Percentiles rank a stretch among this genome's conserved stretches.
These are phyloP conservation scores for Sophora flavescens DNA, from an alignment of 306 rosid genomes.

Conservation along the genomic window DNA sequence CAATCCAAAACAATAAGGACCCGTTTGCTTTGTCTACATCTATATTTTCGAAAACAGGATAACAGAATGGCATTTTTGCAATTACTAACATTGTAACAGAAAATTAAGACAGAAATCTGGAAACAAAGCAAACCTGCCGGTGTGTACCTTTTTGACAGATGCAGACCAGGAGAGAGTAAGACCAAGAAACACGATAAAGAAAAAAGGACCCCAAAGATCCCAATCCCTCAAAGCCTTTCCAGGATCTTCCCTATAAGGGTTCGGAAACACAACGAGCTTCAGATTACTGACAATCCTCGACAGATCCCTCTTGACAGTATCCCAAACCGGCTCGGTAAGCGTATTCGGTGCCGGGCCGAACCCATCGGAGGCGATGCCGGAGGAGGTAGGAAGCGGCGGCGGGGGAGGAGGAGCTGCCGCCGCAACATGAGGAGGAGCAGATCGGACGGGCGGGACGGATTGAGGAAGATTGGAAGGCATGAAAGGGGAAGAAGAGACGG, in stretches of 20 bases:
- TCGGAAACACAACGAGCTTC: slow-evolving; percentile 96
- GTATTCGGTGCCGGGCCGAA: slow-evolving; percentile 88
- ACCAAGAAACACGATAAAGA: slow-evolving; percentile 94
- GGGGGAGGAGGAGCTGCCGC: slow-evolving; percentile 48
- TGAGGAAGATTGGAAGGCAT: slow-evolving; percentile 48
- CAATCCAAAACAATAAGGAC: too few species aligned
- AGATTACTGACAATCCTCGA: slow-evolving; percentile 90
- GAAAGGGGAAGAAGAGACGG: slow-evolving; percentile 69
- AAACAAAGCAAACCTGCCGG: too few species aligned
- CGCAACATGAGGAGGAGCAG: slow-evolving; percentile 31
- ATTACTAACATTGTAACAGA: too few species aligned
- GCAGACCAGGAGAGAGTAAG: slow-evolving; percentile 97
- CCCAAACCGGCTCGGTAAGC: slow-evolving; percentile 96
- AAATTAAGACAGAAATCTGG: too few species aligned
- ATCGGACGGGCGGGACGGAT: slow-evolving; percentile 24
- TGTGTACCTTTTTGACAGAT: slow-evolving; percentile 85
- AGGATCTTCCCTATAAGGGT: slow-evolving; percentile 94
- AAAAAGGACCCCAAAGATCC: slow-evolving; percentile 99
- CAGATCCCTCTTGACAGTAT: slow-evolving; percentile 94
- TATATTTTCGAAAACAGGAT: too few species aligned
- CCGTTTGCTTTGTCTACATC: too few species aligned
- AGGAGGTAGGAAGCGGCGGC: slow-evolving; percentile 44
- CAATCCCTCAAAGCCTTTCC: slow-evolving; percentile 97
- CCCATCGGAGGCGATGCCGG: slow-evolving; percentile 50
- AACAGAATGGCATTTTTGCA: too few species aligned